Percentiles rank a stretch among this genome's conserved stretches.
phyloP scores from a whole-genome alignment of 2,329 filamentous ascomycete genomes.

The Teratosphaeria epicoccoides region DNA sequence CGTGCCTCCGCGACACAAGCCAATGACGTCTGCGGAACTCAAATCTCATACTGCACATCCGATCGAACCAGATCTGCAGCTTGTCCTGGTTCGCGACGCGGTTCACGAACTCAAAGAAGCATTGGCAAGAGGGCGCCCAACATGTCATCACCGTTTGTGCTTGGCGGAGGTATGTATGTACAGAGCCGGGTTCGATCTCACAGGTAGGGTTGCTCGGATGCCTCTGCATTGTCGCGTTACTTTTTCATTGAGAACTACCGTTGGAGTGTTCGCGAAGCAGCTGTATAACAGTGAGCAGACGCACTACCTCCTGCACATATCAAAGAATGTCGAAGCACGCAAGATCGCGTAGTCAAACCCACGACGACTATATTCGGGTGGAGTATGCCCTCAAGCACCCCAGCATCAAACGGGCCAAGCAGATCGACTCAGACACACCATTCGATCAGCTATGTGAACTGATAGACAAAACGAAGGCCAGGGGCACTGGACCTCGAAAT shows the following conservation, averaged over 20 bases:
- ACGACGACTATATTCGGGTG: constrained; percentile 8
- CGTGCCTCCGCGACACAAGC: background rate
- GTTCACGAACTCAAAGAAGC: background rate
- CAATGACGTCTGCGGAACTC: background rate
- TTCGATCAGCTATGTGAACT: constrained; percentile 32
- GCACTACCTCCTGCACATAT: background rate
- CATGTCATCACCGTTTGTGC: background rate
- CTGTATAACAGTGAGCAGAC: background rate
- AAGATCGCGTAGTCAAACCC: constrained; percentile 5
- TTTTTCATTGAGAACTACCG: background rate
- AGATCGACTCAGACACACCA: constrained; percentile 37
- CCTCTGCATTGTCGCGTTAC: background rate
- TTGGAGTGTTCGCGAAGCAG: background rate
- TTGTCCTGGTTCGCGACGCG: background rate
- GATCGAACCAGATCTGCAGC: background rate
- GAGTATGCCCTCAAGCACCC: constrained; percentile 30
- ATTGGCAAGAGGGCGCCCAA: background rate
- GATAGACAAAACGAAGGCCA: constrained; percentile 29
- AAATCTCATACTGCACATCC: background rate
- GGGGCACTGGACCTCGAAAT: constrained; percentile 29
- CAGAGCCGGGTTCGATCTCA: background rate
- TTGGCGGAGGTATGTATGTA: background rate
- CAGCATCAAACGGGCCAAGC: constrained; percentile 39
- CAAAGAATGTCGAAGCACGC: constrained; percentile 7
- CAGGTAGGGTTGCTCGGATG: background rate